These are phyloP conservation scores for Yarrowia sp. DNA, from an alignment of 805 yeast genomes.

Conservation along the genomic window DNA sequence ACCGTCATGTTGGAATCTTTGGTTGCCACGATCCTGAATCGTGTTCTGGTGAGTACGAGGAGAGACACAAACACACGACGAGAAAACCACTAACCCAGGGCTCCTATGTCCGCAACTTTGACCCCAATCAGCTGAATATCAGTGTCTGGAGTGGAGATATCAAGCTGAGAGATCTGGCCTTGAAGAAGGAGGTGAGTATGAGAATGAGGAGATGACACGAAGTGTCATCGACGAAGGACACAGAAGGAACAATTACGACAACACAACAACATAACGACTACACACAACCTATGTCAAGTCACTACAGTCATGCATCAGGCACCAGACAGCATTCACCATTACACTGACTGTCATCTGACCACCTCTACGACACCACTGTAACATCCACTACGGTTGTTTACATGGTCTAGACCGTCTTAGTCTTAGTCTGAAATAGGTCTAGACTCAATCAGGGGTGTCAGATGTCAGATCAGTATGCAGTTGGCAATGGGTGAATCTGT, in stretches of 20 bases:
- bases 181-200: slow-evolving; percentile 64
- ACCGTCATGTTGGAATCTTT: slow-evolving; percentile 44
- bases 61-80: background rate
- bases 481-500: no score
- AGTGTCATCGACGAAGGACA: no score
- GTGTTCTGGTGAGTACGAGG: slow-evolving; percentile 29
- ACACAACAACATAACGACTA: background rate
- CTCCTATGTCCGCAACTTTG: slow-evolving; percentile 71
- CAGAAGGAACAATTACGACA: no score
- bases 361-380: no score
- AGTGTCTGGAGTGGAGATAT: slow-evolving; percentile 99
- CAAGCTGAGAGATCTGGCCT: slow-evolving; percentile 67
- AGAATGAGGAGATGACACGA: slow-evolving; percentile 26
- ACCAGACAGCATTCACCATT: no score
- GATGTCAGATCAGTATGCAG: no score
- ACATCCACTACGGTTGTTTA: no score
- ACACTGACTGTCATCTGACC: no score
- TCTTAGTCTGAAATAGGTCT: no score
- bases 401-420: no score
- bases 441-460: no score
- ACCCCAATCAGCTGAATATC: slow-evolving; percentile 88
- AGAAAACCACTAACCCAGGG: slow-evolving; percentile 35
- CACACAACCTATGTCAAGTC: background rate
- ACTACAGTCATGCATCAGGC: no score
- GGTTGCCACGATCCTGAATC: slow-evolving; percentile 45